Evolutionary conservation across 2,329 filamentous ascomycete species (phyloP).

Genomic region (Xylogone sp.): DNA sequence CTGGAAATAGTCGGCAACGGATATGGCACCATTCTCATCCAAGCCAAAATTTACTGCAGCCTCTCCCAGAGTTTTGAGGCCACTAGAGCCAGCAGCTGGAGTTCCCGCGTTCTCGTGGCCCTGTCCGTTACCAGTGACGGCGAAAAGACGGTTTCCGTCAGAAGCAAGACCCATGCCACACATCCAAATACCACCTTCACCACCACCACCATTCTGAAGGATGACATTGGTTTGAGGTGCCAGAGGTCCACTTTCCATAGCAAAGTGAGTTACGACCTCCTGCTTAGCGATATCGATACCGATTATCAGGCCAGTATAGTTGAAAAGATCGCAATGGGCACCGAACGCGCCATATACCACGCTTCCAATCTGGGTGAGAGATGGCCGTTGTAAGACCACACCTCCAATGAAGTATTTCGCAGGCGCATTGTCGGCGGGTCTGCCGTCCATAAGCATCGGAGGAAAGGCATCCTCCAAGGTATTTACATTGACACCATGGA

Average conservation of each 20-base stretch:
- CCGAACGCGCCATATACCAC: slow-evolving; percentile 50
- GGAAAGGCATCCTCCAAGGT: slow-evolving; percentile 36
- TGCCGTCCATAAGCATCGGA: slow-evolving; percentile 44
- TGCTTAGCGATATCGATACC: slow-evolving; percentile 41
- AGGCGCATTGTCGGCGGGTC: slow-evolving; percentile 41
- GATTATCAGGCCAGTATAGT: slow-evolving; percentile 51
- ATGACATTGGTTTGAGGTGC: slow-evolving; percentile 24
- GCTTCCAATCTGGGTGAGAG: slow-evolving; percentile 40
- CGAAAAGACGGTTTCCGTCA: slow-evolving; percentile 26
- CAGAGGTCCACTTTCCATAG: slow-evolving; percentile 34
- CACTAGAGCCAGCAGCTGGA: slow-evolving; percentile 28
- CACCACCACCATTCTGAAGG: slow-evolving; percentile 28
- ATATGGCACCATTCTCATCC: slow-evolving; percentile 21
- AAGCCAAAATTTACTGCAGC: slow-evolving; percentile 41
- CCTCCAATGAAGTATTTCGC: slow-evolving; percentile 48
- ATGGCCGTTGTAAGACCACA: slow-evolving; percentile 47
- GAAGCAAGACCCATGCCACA: slow-evolving; percentile 30
- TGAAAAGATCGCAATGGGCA: slow-evolving; percentile 52
- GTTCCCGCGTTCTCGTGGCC: slow-evolving; percentile 29
- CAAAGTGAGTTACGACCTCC: slow-evolving; percentile 29
- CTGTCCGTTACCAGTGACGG: slow-evolving; percentile 30
- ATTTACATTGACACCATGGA: slow-evolving; percentile 36
- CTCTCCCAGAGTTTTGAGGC: slow-evolving; percentile 36
- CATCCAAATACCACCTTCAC: slow-evolving; percentile 33
- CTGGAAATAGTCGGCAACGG: slow-evolving; percentile 36